Percentiles rank a stretch among this genome's conserved stretches.
Evolutionary conservation across 1,284 basidiomycete species (phyloP).

Genomic region (Takashimella koratensis): DNA sequence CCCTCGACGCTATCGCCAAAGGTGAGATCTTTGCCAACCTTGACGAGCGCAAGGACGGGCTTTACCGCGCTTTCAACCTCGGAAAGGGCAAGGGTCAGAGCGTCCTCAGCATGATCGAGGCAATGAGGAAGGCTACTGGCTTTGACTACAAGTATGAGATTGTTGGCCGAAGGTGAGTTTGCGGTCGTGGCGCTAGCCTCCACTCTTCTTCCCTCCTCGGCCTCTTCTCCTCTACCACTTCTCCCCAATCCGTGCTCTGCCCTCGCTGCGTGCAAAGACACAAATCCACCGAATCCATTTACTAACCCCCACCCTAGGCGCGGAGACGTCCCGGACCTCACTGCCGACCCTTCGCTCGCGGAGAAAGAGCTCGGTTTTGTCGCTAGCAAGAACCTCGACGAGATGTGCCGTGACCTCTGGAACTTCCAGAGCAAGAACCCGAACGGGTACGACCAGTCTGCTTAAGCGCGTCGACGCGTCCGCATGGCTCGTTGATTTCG

Average conservation of each 20-base stretch:
- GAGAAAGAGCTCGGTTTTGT: conserved; percentile 93
- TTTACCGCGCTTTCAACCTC: conserved; percentile 92
- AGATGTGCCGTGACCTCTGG: conserved; percentile 89
- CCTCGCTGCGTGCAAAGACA: too few relatives aligned
- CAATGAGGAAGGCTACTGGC: conserved; percentile 89
- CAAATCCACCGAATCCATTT: too few relatives aligned
- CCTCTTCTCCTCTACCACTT: neutral
- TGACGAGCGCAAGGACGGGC: conserved; percentile 41
- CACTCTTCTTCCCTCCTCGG: neutral
- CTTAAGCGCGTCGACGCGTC: neutral
- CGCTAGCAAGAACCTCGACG: conserved; percentile 72
- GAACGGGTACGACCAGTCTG: conserved; percentile 57
- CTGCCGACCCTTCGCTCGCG: conserved; percentile 87
- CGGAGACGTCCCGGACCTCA: conserved; percentile 96
- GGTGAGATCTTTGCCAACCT: neutral
- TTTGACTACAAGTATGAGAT: conserved; percentile 86
- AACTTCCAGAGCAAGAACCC: conserved; percentile 86
- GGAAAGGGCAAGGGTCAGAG: conserved; percentile 90
- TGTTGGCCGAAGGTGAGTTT: conserved; percentile 74
- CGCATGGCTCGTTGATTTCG: too few relatives aligned
- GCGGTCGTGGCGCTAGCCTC: neutral
- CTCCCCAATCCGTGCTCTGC: too few relatives aligned
- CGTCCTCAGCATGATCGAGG: conserved; percentile 90
- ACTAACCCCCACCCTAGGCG: conserved; percentile 57
- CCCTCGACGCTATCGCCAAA: conserved; percentile 58